Evolutionary conservation across 768 basidiomycete species (phyloP).

Genomic region (Nidula microcarpa): DNA sequence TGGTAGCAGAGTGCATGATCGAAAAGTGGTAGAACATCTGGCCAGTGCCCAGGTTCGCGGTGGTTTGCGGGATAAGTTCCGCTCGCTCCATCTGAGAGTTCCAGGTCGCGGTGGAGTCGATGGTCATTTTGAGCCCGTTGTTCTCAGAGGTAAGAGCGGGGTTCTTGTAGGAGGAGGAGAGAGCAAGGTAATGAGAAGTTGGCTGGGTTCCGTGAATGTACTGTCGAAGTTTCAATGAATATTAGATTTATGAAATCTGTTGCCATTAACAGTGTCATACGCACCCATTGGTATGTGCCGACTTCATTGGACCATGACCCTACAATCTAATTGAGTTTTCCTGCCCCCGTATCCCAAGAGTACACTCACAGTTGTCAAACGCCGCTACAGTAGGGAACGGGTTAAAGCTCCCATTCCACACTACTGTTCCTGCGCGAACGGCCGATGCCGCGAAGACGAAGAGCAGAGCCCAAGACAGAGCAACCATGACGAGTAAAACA

Average conservation of each 20-base stretch:
- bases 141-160: conserved; percentile 49
- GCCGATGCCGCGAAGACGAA: conserved; percentile 28
- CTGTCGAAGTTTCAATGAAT: conserved; percentile 10
- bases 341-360: not conserved
- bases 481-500: conserved; percentile 15
- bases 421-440: conserved; percentile 39
- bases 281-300: conserved; percentile 56
- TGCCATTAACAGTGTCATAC: not conserved
- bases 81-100: conserved; percentile 49
- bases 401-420: conserved; percentile 59
- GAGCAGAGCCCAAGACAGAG: conserved; percentile 25
- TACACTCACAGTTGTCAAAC: conserved; percentile 49
- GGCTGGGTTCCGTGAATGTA: conserved; percentile 54
- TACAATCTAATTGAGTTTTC: conserved; percentile 11
- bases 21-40: conserved; percentile 66
- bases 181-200: conserved; percentile 50
- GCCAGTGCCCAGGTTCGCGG: conserved; percentile 51
- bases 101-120: conserved; percentile 53
- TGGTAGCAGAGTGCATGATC: conserved; percentile 41
- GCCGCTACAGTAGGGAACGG: conserved; percentile 36
- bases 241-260: too few relatives aligned
- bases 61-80: conserved; percentile 43
- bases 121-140: conserved; percentile 50
- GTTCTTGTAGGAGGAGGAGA: conserved; percentile 52
- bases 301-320: conserved; percentile 58